Percentiles rank a stretch among this genome's conserved stretches.
Conservation (phyloP, 2,329 filamentous ascomycete genomes). For the Aspergillus cejpii region DNA sequence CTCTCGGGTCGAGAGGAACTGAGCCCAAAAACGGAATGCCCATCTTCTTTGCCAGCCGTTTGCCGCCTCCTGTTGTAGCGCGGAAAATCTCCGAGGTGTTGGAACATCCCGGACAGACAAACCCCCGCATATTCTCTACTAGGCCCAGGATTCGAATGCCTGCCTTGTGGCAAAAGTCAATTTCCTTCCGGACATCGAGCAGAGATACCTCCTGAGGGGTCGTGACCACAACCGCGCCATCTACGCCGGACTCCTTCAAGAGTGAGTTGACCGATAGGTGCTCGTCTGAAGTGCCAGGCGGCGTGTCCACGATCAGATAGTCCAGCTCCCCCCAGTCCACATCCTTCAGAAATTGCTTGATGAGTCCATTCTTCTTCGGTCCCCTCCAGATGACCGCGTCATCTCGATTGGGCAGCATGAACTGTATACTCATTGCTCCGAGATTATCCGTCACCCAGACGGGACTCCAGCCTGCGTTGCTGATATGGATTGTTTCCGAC, state of each 20-base stretch:
- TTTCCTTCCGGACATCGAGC: slow-evolving; percentile 91
- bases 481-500: slow-evolving; percentile 85
- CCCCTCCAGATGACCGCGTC: slow-evolving; percentile 97
- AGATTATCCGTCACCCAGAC: slow-evolving; percentile 95
- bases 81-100: slow-evolving; percentile 77
- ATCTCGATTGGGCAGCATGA: slow-evolving; percentile 90
- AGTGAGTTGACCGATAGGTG: slow-evolving; percentile 91
- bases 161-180: slow-evolving; percentile 94
- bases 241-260: slow-evolving; percentile 82
- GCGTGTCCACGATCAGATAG: slow-evolving; percentile 88
- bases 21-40: slow-evolving; percentile 80
- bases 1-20: slow-evolving; percentile 85
- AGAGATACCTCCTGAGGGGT: slow-evolving; percentile 92
- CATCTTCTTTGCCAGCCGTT: slow-evolving; percentile 74
- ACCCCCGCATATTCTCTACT: slow-evolving; percentile 97
- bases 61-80: slow-evolving; percentile 82
- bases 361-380: slow-evolving; percentile 96
- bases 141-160: slow-evolving; percentile 81
- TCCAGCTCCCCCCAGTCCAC: slow-evolving; percentile 97
- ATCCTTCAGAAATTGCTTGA: slow-evolving; percentile 96
- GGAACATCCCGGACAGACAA: slow-evolving; percentile 89
- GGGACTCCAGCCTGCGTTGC: slow-evolving; percentile 81
- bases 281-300: slow-evolving; percentile 90
- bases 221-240: slow-evolving; percentile 86
- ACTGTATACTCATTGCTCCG: slow-evolving; percentile 94